Base-by-base conservation (phyloP, 345 rosid species). In the Boechera stricta region DNA sequence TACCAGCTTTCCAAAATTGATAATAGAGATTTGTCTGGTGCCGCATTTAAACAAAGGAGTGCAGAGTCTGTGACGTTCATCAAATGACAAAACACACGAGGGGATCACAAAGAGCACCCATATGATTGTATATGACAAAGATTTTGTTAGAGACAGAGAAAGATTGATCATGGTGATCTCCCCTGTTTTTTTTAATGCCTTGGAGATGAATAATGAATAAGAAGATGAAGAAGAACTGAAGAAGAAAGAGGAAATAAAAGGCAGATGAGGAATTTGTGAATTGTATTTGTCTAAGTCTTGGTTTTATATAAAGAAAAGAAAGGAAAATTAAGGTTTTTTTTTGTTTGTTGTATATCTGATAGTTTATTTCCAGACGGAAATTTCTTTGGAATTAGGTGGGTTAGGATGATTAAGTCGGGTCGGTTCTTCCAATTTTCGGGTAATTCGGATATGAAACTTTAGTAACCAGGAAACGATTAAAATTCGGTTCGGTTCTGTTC, bases 1-100 rank as follows among this genome's bases (percentile, higher is more conserved):
- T 78, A 0, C 31, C 64, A n/a, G 58, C 2, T 29, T 1, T 54
- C 81, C 82, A 77, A 48, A 85, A 85, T 10, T 85, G 84, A 35
- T 85, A 82, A 57, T 1, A 1, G 4, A 82, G 66, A 0, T 21
- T 0, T 13, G 0, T 5, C 15, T 57, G 16, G 4, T 12, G 3
- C 77, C 79, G 13, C 87, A 82, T 1, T 0, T 0, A 52, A 66
- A 53, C 10, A 0, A 0, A 0, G 0, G 0, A 66, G 1, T 0
- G 56, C 87, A 80, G 36, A 9, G 10, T 16, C 0, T 8, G 63
- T 71, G 67, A 42, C 0, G 55, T 12, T 68, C 5, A 52, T 75
- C 79, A 39, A 15, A 35, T 39, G 84, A 72, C 0, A 66, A 28
- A 39, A 49, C 72, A 59, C 35, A 18, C 8, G 13, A 35, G 3